These are phyloP conservation scores for Lepiota brunneoincarnata DNA, from an alignment of 768 basidiomycete species.

Conservation along the genomic window DNA sequence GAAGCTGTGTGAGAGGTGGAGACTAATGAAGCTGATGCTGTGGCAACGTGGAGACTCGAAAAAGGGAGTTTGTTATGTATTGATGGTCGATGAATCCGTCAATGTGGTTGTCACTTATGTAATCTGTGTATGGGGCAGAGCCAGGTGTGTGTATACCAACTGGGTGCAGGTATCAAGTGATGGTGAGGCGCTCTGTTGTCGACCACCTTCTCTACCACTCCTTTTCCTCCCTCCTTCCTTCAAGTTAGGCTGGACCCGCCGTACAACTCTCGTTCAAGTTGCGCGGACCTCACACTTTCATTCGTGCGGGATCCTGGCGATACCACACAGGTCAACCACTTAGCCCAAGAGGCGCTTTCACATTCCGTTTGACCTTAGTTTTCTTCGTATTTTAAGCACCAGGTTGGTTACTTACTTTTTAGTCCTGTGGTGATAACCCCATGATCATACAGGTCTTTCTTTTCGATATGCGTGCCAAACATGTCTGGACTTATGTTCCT, in stretches of 20 bases:
- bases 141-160: not conserved
- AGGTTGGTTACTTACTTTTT: too few species aligned
- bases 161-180: conserved; percentile 2
- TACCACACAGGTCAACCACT: not conserved
- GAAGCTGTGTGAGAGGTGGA: not conserved
- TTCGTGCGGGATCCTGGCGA: conserved; percentile 5
- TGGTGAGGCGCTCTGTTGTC: conserved; percentile 1
- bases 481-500: conserved; percentile 33
- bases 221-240: conserved; percentile 16
- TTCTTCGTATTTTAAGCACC: not conserved
- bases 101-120: conserved; percentile 13
- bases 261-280: conserved; percentile 16
- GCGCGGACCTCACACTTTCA: not conserved
- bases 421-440: too few species aligned
- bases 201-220: conserved; percentile 13
- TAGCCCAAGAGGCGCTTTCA: conserved; percentile 4
- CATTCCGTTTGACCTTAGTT: not conserved
- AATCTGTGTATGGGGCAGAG: not conserved
- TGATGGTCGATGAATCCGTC: conserved; percentile 6
- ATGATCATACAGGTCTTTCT: not conserved
- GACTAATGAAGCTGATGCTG: not conserved
- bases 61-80: conserved; percentile 9
- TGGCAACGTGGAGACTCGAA: not conserved
- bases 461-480: conserved; percentile 21
- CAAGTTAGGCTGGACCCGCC: conserved; percentile 19